These are phyloP conservation scores for Scalesia atractyloides DNA, from an alignment of 129 eudicot species.

Conservation along the genomic window DNA sequence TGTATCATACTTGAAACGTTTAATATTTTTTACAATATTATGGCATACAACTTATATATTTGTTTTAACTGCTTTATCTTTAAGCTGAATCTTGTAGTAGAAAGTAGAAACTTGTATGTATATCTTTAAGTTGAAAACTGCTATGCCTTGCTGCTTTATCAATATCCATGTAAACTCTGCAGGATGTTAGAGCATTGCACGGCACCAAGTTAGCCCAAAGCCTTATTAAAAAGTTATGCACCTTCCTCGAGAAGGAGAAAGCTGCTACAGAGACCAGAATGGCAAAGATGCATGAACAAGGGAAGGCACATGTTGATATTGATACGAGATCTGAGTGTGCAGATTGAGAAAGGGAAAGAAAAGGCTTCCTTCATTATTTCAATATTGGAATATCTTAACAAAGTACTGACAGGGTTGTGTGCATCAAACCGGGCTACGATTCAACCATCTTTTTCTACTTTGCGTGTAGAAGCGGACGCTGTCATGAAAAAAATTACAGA, in stretches of 20 bases:
- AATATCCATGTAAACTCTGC: no score
- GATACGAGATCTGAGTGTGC: neutral
- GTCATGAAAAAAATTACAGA: neutral
- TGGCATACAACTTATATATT: no score
- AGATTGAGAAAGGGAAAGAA: neutral
- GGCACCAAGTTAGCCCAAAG: no score
- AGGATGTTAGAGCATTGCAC: no score
- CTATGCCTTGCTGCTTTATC: no score
- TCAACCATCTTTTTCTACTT: neutral
- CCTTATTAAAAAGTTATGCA: neutral
- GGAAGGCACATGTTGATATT: no score
- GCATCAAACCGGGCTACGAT: neutral
- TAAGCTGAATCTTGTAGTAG: no score
- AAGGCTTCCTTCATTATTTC: neutral
- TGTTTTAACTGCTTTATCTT: no score
- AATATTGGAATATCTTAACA: neutral
- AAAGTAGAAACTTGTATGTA: no score
- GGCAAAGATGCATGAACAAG: neutral
- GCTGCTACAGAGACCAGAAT: neutral
- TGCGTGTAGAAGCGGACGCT: neutral
- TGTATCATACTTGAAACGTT: no score
- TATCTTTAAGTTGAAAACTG: no score
- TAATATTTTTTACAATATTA: no score
- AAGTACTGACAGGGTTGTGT: neutral
- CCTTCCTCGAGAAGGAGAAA: neutral